Evolutionary conservation across 805 yeast species (phyloP).

Genomic region (Brettanomyces bruxellensis): DNA sequence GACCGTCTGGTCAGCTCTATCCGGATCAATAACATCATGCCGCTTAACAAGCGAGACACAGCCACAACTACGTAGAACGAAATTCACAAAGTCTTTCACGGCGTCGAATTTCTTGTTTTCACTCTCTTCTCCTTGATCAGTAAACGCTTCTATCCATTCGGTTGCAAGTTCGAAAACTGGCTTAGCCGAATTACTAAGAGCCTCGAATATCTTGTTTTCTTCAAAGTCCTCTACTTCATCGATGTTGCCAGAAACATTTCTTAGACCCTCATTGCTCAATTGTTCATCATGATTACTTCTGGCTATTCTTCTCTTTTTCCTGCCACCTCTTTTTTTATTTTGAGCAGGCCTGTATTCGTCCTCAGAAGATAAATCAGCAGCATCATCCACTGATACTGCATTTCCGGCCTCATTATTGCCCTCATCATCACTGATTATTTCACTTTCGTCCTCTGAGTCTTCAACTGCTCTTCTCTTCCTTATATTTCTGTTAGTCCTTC

Average conservation of each 20-base stretch:
- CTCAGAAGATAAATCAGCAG: background rate
- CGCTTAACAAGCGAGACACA: slow-evolving; percentile 56
- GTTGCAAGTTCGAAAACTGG: slow-evolving; percentile 44
- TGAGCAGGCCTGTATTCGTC: background rate
- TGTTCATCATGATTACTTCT: background rate
- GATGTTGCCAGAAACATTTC: slow-evolving; percentile 16
- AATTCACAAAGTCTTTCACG: slow-evolving; percentile 55
- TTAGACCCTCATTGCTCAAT: background rate
- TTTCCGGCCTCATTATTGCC: too few species aligned
- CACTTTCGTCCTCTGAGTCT: background rate
- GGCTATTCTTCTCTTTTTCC: background rate
- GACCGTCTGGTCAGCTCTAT: slow-evolving; percentile 61
- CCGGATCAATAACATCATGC: slow-evolving; percentile 53
- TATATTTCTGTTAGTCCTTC: background rate
- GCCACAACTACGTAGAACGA: slow-evolving; percentile 64
- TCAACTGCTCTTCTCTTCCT: background rate
- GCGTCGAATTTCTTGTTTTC: slow-evolving; percentile 34
- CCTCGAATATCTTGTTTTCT: slow-evolving; percentile 41
- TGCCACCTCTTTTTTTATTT: slow-evolving; percentile 3
- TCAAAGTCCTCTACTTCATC: slow-evolving; percentile 34
- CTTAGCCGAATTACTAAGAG: slow-evolving; percentile 37
- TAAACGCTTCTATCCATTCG: slow-evolving; percentile 50
- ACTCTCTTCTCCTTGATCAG: slow-evolving; percentile 18
- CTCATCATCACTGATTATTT: background rate
- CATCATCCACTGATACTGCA: background rate